Evolutionary conservation across 75 land plant genomes (phyloP), one percentile per base, ranked within the genome.

Genomic region (Ceratopteris richardii): DNA sequence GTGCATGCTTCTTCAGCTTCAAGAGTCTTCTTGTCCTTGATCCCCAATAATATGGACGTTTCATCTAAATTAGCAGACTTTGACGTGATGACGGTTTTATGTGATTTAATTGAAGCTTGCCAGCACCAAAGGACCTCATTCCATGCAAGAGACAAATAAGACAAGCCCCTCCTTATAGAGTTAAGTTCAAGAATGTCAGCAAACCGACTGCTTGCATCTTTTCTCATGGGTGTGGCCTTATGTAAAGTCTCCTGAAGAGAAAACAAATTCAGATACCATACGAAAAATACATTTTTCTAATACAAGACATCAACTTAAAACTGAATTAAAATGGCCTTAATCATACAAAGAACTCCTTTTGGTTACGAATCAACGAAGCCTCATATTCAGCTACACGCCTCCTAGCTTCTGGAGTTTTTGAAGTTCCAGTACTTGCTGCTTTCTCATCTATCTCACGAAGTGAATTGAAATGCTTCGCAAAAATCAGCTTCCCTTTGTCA

Each of bases 161-260:
- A 56, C 63, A 85, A 64, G 58, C 66, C 70, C 61, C 80, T 67
- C 28, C 80, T 70, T 24, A 90, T 60, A 14, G 67, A 66, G 72
- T 82, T 82, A 31, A 90, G 66, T 30, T 83, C 86, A 41, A 90
- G 70, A 60, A 90, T 80, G 65, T 90, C 96, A 70, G 79, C 62
- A 50, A 59, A 57, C 44, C 67, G 76, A 48, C 80, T 68, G 0
- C 78, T 76, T 28, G 59, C 69, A 41, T 51, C 61, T 10, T 25
- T 24, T 27, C 77, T 79, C 47, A 41, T 61, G 29, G 65, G 68
- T 59, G 72, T 41, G 14, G 63, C 60, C 56, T 75, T 80, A 29
- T 69, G 57, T 0, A 86, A 57, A 47, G 68, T 33, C 21, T 73
- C 82, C 95, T 85, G 66, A 30, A 21, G 20, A 53, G 13, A 54